Evolutionary conservation across 2,329 filamentous ascomycete species (phyloP), one percentile per base, ranked within the genome.

Genomic region (Tolypocladium endophyticum): DNA sequence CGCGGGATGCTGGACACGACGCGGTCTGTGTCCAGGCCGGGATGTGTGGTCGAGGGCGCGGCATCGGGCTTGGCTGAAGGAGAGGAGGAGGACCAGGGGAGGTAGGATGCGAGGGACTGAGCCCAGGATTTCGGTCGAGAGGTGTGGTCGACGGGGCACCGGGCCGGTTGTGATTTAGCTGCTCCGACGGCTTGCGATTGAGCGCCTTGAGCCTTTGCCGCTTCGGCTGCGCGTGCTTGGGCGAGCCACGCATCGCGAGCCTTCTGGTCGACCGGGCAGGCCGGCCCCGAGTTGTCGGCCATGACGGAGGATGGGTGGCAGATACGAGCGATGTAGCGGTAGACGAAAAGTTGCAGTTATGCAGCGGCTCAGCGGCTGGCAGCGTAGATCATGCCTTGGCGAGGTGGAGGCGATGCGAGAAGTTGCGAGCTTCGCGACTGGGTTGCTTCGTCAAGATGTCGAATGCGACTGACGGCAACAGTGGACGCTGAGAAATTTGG

Each of bases 231-330:
- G 63, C 76, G 77, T 47, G 87, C 85, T 70, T 90, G 85, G 60
- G 82, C 79, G 43, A 97, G 82, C 93, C 93, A 99, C 67, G 88
- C 85, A 68, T 92, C 88, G 68, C 94, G 88, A 58, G 91, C 88
- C 69, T 90, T 89, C 76, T 92, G 89, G 76, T 97, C 92, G 69
- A 97, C 91, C 6, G 94, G 94, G 69, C 94, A 97, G 60, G 79
- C 80, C 64, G 67, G 63, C 25, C 68, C 62, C 55, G 64, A 53
- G 50, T 61, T 62, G 58, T 68, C 55, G 45, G 68, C 63, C 71
- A 73, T 74, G 50, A 38, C 52, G 16, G 14, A 23, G 30, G 50
- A 36, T 2, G 20, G 47, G 11, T 47, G 23, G 4, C 18, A 11
- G 1, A 8, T 11, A 7, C 6, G 50, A 3, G 30, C 9, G 20